These are phyloP conservation scores for Citrus glauca DNA, from an alignment of 345 rosid genomes.

Conservation along the genomic window DNA sequence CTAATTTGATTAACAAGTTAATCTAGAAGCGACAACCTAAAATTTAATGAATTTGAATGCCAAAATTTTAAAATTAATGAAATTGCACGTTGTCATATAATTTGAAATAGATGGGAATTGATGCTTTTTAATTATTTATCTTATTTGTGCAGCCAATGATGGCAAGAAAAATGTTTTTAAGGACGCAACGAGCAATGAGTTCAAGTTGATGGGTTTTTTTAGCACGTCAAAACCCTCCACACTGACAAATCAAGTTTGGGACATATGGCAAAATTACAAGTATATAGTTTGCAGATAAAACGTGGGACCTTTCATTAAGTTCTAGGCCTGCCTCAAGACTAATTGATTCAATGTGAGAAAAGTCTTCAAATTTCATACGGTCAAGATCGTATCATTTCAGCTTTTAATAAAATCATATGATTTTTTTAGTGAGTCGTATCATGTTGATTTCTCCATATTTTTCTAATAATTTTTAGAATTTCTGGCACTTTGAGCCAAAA, in stretches of 20 bases:
- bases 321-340: not conserved
- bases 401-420: not conserved
- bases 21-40: not conserved
- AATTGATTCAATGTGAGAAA: not conserved
- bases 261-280: not conserved
- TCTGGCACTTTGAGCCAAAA: not conserved
- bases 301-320: not conserved
- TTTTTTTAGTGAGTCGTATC: too few species aligned
- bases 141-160: not conserved
- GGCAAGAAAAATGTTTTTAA: not conserved
- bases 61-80: not conserved
- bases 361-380: not conserved
- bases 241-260: not conserved
- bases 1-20: not conserved
- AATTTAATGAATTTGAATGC: not conserved
- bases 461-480: not conserved
- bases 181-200: not conserved
- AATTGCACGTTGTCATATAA: not conserved
- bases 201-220: not conserved
- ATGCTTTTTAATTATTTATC: not conserved
- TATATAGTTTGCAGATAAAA: not conserved
- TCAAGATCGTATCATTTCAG: not conserved
- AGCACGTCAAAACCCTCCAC: not conserved
- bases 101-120: not conserved
- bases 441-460: not conserved